phyloP scores from a whole-genome alignment of 2,329 filamentous ascomycete species.

The Xenoacremonium recifei region DNA sequence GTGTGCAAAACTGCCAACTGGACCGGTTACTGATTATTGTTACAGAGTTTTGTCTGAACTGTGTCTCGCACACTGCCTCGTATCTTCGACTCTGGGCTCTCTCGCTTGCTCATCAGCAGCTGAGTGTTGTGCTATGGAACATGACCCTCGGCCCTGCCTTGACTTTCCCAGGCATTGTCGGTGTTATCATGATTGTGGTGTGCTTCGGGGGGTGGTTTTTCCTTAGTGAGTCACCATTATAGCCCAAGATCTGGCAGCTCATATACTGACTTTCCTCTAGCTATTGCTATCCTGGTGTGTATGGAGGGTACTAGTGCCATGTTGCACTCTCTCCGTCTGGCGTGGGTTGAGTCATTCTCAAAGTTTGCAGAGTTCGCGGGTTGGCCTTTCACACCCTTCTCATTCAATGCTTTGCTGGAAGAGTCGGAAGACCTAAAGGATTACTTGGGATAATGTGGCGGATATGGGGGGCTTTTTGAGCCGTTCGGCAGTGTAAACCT shows the following conservation, averaged over 20 bases:
- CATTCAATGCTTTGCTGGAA: conserved; percentile 79
- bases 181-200: conserved; percentile 77
- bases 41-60: conserved; percentile 96
- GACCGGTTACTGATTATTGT: conserved; percentile 26
- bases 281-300: conserved; percentile 69
- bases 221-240: conserved; percentile 51
- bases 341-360: conserved; percentile 97
- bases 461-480: conserved; percentile 9
- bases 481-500: conserved; percentile 29
- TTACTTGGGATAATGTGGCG: conserved; percentile 44
- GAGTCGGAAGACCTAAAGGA: conserved; percentile 68
- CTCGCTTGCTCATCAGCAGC: conserved; percentile 95
- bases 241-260: neutral
- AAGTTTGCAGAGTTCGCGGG: conserved; percentile 95
- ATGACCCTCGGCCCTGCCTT: conserved; percentile 90
- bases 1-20: neutral
- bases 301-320: conserved; percentile 98
- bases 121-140: conserved; percentile 91
- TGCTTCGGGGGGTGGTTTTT: conserved; percentile 90
- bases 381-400: conserved; percentile 84
- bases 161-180: conserved; percentile 59
- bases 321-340: conserved; percentile 86
- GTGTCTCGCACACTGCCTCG: conserved; percentile 96
- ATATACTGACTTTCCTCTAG: conserved; percentile 29
- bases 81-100: conserved; percentile 98